These are phyloP conservation scores for Adansonia digitata DNA, from an alignment of 345 rosid species.

Conservation along the genomic window DNA sequence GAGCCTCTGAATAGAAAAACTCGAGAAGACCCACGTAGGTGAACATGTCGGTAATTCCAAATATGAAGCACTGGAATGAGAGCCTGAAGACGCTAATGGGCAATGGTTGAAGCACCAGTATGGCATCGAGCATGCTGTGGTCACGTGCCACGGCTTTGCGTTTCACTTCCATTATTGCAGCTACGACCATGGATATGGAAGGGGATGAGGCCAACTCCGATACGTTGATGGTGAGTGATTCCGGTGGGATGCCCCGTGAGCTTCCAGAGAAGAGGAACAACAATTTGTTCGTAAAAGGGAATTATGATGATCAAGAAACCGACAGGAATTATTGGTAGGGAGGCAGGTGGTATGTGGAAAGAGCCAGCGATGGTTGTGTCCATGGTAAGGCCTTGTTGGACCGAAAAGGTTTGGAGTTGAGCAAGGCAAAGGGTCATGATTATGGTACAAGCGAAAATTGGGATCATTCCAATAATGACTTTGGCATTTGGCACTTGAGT, in stretches of 20 bases:
- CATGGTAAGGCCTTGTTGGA: conserved; percentile 53
- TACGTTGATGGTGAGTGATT: conserved; percentile 52
- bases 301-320: conserved; percentile 31
- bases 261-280: conserved; percentile 35
- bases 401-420: conserved; percentile 52
- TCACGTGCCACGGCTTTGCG: conserved; percentile 41
- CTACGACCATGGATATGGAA: conserved; percentile 40
- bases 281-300: conserved; percentile 38
- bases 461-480: conserved; percentile 40
- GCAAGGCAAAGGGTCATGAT: conserved; percentile 52
- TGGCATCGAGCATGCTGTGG: conserved; percentile 42
- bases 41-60: conserved; percentile 56
- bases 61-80: conserved; percentile 49
- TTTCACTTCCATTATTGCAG: conserved; percentile 43
- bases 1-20: conserved; percentile 60
- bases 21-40: conserved; percentile 49
- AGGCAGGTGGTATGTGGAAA: conserved; percentile 48
- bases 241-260: conserved; percentile 46
- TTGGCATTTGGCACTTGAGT: conserved; percentile 62
- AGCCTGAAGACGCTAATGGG: conserved; percentile 53
- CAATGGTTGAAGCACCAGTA: conserved; percentile 30
- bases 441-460: conserved; percentile 53
- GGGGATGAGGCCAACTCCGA: conserved; percentile 48
- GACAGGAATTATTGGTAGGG: conserved; percentile 46
- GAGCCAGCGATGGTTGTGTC: conserved; percentile 32